Evolutionary conservation across 1,284 basidiomycete genomes (phyloP).

Genomic region (Xerocomus tenax): DNA sequence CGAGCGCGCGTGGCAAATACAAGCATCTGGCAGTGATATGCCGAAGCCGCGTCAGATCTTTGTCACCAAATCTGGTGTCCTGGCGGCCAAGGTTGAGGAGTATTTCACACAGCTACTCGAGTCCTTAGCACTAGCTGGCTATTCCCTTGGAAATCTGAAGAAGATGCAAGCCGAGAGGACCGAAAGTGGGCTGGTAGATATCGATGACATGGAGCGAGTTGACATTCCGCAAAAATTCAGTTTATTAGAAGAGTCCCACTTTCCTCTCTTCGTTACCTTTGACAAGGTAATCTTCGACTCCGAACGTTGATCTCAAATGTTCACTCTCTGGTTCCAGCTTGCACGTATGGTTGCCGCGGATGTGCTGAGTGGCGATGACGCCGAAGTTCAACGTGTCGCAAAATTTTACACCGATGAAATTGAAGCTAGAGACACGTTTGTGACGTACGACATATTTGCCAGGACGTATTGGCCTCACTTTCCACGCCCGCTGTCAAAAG

Average conservation of each 20-base stretch:
- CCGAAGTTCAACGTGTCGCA: conserved; percentile 3
- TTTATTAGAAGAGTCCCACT: conserved; percentile 51
- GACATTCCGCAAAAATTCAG: conserved; percentile 53
- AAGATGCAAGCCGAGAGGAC: conserved; percentile 19
- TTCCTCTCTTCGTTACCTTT: conserved; percentile 64
- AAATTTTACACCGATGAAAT: conserved; percentile 16
- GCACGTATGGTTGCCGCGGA: conserved; percentile 21
- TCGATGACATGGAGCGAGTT: conserved; percentile 41
- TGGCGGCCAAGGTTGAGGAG: conserved; percentile 59
- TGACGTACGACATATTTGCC: conserved; percentile 48
- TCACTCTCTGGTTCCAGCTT: conserved; percentile 9
- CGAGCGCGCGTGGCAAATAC: conserved; percentile 42
- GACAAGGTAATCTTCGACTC: conserved; percentile 42
- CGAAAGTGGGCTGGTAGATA: conserved; percentile 37
- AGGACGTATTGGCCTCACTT: conserved; percentile 59
- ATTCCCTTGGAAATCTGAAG: conserved; percentile 35
- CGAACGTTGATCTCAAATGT: not conserved
- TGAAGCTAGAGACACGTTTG: conserved; percentile 18
- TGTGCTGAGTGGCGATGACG: conserved; percentile 12
- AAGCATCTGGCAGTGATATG: conserved; percentile 14
- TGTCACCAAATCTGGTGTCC: conserved; percentile 59
- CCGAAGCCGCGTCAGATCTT: conserved; percentile 57
- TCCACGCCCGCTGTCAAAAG: conserved; percentile 45
- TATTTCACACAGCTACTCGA: conserved; percentile 50
- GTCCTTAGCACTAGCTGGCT: conserved; percentile 38